phyloP scores from a whole-genome alignment of 2,329 filamentous ascomycete species.

The Kalaharituber pfeilii region DNA sequence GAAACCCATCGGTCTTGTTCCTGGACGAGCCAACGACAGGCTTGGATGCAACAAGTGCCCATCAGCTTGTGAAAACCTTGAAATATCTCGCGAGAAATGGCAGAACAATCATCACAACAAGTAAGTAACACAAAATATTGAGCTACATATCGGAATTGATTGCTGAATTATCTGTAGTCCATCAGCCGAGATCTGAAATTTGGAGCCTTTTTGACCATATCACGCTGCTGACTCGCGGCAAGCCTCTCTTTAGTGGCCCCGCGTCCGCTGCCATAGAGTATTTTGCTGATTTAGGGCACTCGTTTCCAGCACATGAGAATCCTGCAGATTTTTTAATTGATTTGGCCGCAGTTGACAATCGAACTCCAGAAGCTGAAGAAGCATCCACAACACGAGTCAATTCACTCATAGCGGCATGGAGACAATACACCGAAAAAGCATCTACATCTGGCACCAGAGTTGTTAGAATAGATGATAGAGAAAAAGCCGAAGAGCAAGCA shows the following conservation, averaged over 20 bases:
- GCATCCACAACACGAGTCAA: constrained; percentile 43
- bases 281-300: constrained; percentile 43
- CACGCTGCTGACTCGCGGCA: constrained; percentile 49
- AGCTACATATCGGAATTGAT: not conserved
- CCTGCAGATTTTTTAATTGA: constrained; percentile 63
- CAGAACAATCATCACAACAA: constrained; percentile 53
- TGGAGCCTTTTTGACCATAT: constrained; percentile 61
- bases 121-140: constrained; percentile 8
- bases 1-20: constrained; percentile 60
- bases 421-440: constrained; percentile 17
- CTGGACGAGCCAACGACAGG: constrained; percentile 66
- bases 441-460: constrained; percentile 17
- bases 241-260: constrained; percentile 49
- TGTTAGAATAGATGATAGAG: not conserved
- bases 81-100: constrained; percentile 51
- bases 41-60: constrained; percentile 59
- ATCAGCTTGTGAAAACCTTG: constrained; percentile 52
- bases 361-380: constrained; percentile 47
- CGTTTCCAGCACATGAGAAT: constrained; percentile 54
- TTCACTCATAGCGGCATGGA: constrained; percentile 45
- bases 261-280: constrained; percentile 42
- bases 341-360: constrained; percentile 54
- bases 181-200: constrained; percentile 62
- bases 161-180: constrained; percentile 29
- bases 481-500: constrained; percentile 6